These are phyloP conservation scores for Solanum etuberosum DNA, from an alignment of 257 asterid species.

Conservation along the genomic window DNA sequence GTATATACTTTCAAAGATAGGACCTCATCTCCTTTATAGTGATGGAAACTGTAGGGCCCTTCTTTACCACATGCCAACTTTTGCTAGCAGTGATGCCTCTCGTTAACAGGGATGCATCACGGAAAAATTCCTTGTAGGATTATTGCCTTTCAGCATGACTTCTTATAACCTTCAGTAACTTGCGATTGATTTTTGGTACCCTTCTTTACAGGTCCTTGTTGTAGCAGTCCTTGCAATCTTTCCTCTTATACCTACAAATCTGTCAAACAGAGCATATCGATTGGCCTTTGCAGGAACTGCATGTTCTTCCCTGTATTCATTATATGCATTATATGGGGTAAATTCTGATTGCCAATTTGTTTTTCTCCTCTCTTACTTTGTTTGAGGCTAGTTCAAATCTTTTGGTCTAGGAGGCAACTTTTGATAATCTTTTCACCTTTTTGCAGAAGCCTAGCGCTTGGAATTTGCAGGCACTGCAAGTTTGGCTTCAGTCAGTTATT, in stretches of 20 bases:
- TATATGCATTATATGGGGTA: constrained; percentile 87
- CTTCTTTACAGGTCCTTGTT: constrained; percentile 46
- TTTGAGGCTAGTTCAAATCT: not conserved
- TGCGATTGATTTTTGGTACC: not conserved
- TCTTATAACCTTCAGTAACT: not conserved
- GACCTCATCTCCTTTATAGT: not conserved
- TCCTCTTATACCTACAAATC: constrained; percentile 61
- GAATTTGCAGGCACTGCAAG: constrained; percentile 78
- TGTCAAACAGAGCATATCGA: constrained; percentile 63
- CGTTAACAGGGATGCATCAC: not conserved
- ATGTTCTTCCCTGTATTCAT: constrained; percentile 55
- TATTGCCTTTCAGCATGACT: not conserved
- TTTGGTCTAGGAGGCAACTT: not conserved
- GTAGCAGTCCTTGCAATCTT: constrained; percentile 73
- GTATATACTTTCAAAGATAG: not conserved
- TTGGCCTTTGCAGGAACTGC: constrained; percentile 76
- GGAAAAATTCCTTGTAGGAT: not conserved
- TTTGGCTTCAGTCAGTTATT: constrained; percentile 73
- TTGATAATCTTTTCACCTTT: constrained; percentile 5
- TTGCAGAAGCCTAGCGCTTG: constrained; percentile 93
- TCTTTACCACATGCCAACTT: not conserved
- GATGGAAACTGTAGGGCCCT: not conserved
- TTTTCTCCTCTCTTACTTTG: not conserved
- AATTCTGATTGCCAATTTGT: constrained; percentile 1
- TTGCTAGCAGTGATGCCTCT: not conserved